These are phyloP conservation scores for Psophocarpus tetragonolobus DNA, from an alignment of 306 rosid genomes.

Conservation along the genomic window DNA sequence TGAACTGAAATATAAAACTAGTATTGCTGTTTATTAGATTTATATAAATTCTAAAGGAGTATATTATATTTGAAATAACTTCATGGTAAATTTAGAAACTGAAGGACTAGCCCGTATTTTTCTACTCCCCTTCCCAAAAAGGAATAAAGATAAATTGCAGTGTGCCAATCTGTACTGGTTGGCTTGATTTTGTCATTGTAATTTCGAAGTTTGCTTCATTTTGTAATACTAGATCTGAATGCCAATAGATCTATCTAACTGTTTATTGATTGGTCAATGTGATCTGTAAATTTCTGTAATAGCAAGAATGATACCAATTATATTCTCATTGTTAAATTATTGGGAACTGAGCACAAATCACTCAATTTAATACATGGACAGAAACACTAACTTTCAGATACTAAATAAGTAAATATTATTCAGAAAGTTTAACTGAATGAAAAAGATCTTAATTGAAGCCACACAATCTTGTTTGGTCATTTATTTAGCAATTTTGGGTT, in stretches of 20 bases:
- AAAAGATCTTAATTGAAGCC: not conserved
- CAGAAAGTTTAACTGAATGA: not conserved
- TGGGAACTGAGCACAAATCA: constrained; percentile 5
- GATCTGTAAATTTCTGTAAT: constrained; percentile 13
- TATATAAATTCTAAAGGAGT: not conserved
- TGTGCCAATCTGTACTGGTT: not conserved
- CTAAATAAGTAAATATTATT: not conserved
- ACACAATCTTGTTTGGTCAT: not conserved
- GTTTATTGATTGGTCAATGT: not conserved
- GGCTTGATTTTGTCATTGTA: constrained; percentile 15
- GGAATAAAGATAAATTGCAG: not conserved
- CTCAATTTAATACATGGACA: not conserved
- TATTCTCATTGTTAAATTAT: not conserved
- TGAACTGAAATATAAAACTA: not conserved
- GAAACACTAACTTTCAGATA: not conserved
- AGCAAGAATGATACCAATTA: constrained; percentile 6
- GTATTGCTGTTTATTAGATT: constrained; percentile 14
- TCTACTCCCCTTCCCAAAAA: not conserved
- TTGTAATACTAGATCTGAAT: not conserved
- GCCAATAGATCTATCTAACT: constrained; percentile 2
- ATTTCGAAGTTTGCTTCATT: constrained; percentile 12
- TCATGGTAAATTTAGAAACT: constrained; percentile 1
- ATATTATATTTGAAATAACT: not conserved
- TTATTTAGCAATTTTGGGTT: not conserved
- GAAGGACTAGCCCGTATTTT: not conserved